These are phyloP conservation scores for Soucietia sequanensis DNA, from an alignment of 805 yeast species.

Conservation along the genomic window DNA sequence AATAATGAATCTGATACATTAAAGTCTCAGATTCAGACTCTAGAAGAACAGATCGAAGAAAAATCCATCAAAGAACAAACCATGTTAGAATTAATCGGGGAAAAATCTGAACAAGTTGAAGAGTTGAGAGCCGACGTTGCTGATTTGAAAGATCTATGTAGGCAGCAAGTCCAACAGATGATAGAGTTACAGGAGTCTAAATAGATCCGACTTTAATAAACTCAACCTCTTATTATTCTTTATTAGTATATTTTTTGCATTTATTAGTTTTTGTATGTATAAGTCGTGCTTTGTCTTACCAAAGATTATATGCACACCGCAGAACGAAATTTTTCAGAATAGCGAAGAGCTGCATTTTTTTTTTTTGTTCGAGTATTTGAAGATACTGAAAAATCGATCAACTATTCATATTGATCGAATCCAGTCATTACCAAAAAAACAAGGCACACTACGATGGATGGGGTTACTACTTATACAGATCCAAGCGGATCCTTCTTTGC, in stretches of 20 bases:
- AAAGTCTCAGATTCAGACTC: conserved; percentile 21
- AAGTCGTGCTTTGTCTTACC: too few relatives aligned
- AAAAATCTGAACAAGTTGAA: conserved; percentile 79
- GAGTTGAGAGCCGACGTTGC: conserved; percentile 86
- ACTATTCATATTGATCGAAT: too few relatives aligned
- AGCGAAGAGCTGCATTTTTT: background rate
- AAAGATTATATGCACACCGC: background rate
- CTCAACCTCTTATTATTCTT: too few relatives aligned
- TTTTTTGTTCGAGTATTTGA: too few relatives aligned
- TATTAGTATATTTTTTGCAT: too few relatives aligned
- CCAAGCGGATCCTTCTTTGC: conserved; percentile 32
- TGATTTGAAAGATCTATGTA: conserved; percentile 83
- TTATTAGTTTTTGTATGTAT: too few relatives aligned
- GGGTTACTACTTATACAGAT: conserved; percentile 12
- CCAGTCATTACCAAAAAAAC: too few relatives aligned
- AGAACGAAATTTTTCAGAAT: background rate
- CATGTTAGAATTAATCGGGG: conserved; percentile 74
- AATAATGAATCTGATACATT: conserved; percentile 29
- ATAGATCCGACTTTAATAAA: too few relatives aligned
- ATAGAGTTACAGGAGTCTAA: conserved; percentile 52
- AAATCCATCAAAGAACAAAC: conserved; percentile 46
- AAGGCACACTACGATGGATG: too few relatives aligned
- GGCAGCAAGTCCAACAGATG: conserved; percentile 84
- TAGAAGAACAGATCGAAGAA: conserved; percentile 31
- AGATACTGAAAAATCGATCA: too few relatives aligned